Evolutionary conservation across 805 yeast species (phyloP).

Genomic region (Wickerhamiella lipophila): DNA sequence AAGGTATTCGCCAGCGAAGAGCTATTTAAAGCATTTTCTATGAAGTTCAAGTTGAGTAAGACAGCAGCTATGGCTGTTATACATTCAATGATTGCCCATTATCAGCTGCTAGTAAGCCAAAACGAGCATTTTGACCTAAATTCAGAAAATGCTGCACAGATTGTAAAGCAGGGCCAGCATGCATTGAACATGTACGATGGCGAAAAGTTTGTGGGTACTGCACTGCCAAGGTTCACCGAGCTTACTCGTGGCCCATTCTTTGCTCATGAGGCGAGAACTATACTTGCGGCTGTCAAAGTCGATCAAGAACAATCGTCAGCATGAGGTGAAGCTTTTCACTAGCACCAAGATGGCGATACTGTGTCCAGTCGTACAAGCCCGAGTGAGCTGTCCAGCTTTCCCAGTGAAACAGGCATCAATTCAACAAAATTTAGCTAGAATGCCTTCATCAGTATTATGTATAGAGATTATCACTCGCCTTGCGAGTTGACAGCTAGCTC

Average conservation of each 20-base stretch:
- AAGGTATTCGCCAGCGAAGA: slow-evolving; percentile 23
- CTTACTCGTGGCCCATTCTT: slow-evolving; percentile 10
- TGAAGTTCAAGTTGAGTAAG: slow-evolving; percentile 16
- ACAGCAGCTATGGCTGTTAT: slow-evolving; percentile 19
- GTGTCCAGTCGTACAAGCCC: too few species aligned
- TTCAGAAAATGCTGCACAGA: background rate
- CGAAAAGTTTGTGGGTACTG: slow-evolving; percentile 3
- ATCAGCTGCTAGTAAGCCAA: slow-evolving; percentile 14
- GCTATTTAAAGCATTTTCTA: slow-evolving; percentile 19
- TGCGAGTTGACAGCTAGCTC: slow-evolving; percentile 93
- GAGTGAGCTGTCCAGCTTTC: too few species aligned
- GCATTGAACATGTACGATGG: slow-evolving; percentile 11
- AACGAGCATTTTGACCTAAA: background rate
- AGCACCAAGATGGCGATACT: too few species aligned
- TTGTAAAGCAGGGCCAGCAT: slow-evolving; percentile 18
- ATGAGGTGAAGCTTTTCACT: too few species aligned
- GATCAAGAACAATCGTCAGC: background rate
- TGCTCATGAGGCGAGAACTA: slow-evolving; percentile 11
- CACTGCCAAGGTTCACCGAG: slow-evolving; percentile 11
- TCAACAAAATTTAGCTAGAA: too few species aligned
- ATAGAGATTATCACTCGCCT: slow-evolving; percentile 27
- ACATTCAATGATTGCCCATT: slow-evolving; percentile 21
- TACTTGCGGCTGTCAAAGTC: slow-evolving; percentile 6
- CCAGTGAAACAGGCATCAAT: too few species aligned
- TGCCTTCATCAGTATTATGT: too few species aligned